Evolutionary conservation across 306 rosid genomes (phyloP).

Genomic region (Rosa persica): DNA sequence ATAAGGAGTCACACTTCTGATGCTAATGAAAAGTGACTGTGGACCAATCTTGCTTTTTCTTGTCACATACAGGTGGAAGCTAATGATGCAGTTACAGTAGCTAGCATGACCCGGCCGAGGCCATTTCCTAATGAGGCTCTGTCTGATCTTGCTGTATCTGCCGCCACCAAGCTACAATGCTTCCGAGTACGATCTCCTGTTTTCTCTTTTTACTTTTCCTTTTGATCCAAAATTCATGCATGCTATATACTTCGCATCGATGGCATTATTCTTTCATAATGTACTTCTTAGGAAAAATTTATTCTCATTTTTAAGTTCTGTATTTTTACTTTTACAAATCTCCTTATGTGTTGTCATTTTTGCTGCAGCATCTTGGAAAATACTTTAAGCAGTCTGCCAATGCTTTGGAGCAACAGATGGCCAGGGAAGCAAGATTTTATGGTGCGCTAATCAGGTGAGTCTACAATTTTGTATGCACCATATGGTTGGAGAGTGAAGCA

Average conservation of each 20-base stretch:
- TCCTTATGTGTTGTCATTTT: slow-evolving; percentile 12
- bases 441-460: slow-evolving; percentile 86
- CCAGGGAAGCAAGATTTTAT: slow-evolving; percentile 93
- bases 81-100: slow-evolving; percentile 89
- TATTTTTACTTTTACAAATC: not conserved
- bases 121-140: slow-evolving; percentile 73
- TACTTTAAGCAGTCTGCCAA: slow-evolving; percentile 92
- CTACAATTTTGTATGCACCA: not conserved
- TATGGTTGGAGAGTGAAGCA: not conserved
- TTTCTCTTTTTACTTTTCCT: not conserved
- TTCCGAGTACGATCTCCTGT: slow-evolving; percentile 52
- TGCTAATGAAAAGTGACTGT: slow-evolving; percentile 19
- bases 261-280: not conserved
- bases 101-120: slow-evolving; percentile 83
- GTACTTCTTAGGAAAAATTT: not conserved
- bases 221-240: not conserved
- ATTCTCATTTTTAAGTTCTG: not conserved
- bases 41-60: slow-evolving; percentile 16
- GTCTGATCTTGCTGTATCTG: slow-evolving; percentile 85
- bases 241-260: not conserved
- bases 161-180: slow-evolving; percentile 87
- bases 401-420: slow-evolving; percentile 88
- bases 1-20: slow-evolving; percentile 6
- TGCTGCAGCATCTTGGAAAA: slow-evolving; percentile 78
- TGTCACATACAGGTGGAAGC: slow-evolving; percentile 66